phyloP scores from a whole-genome alignment of 2,329 filamentous ascomycete species.

The Neopestalotiopsis rosae region DNA sequence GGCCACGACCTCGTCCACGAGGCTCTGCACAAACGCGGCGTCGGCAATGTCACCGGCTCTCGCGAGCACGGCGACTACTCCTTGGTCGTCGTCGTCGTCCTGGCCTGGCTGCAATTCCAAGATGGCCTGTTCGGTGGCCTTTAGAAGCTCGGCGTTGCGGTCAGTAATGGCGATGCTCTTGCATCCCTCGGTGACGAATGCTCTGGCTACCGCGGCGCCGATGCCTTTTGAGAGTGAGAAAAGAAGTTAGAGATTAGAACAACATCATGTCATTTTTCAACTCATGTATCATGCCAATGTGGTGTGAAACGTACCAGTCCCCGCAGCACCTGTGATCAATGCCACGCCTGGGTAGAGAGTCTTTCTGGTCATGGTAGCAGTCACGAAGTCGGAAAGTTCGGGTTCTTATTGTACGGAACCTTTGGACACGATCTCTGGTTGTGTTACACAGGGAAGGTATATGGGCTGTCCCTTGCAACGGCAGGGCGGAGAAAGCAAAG shows the following conservation, averaged over 20 bases:
- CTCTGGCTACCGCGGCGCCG: constrained; percentile 56
- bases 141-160: constrained; percentile 46
- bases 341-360: constrained; percentile 48
- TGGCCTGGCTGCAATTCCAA: constrained; percentile 28
- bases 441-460: background rate
- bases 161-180: constrained; percentile 59
- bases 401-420: background rate
- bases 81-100: constrained; percentile 31
- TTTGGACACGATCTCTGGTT: background rate
- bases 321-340: constrained; percentile 53
- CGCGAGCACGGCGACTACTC: constrained; percentile 30
- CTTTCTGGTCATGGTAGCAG: background rate
- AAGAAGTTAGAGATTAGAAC: background rate
- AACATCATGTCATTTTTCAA: background rate
- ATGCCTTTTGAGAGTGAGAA: constrained; percentile 47
- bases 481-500: background rate
- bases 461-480: too few species aligned
- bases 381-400: background rate
- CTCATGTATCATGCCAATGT: background rate
- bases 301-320: constrained; percentile 42
- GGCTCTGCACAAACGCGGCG: constrained; percentile 45
- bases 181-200: constrained; percentile 56
- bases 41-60: constrained; percentile 53
- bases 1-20: constrained; percentile 37
- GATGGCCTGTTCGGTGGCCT: constrained; percentile 40